Percentiles rank a stretch among this genome's conserved stretches.
Conservation (phyloP, 2,329 filamentous ascomycete genomes). For the Mariannaea elegans region DNA sequence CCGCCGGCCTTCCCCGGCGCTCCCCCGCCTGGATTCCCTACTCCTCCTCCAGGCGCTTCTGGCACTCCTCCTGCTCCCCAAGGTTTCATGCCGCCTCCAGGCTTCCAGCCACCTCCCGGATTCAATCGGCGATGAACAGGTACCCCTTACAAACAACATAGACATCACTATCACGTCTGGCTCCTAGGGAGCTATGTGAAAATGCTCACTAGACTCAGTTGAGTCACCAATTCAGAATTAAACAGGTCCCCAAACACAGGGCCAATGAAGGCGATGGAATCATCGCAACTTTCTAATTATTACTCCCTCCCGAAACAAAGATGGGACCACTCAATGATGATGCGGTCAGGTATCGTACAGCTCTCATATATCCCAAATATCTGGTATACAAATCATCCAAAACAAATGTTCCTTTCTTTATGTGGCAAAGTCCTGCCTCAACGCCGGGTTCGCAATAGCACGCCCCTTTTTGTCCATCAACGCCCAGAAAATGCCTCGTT, state of each 20-base stretch:
- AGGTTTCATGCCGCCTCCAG: constrained; percentile 52
- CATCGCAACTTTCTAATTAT: constrained; percentile 24
- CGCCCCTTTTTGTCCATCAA: constrained; percentile 23
- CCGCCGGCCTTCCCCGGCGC: constrained; percentile 51
- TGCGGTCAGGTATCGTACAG: constrained; percentile 41
- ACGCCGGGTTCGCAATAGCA: constrained; percentile 32
- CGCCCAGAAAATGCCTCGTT: constrained; percentile 52
- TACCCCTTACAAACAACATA: constrained; percentile 19
- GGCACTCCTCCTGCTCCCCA: constrained; percentile 52
- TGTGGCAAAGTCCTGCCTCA: constrained; percentile 36
- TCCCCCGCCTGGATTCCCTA: constrained; percentile 53
- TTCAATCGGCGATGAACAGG: constrained; percentile 48
- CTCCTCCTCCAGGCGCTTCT: constrained; percentile 45
- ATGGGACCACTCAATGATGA: constrained; percentile 27
- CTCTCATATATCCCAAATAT: constrained; percentile 27
- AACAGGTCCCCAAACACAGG: constrained; percentile 2
- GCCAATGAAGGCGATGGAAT: constrained; percentile 9
- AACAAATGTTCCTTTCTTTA: constrained; percentile 31
- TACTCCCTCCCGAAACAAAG: constrained; percentile 9
- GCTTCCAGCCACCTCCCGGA: constrained; percentile 58
- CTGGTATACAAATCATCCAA: constrained; percentile 42
- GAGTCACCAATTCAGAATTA: constrained; percentile 13
- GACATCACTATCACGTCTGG: constrained; percentile 5
- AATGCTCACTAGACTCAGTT: constrained; percentile 11
- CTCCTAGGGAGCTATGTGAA: background rate